Evolutionary conservation across 176 grass and related monocot genomes (phyloP), one percentile per base, ranked within the genome.

Genomic region (Juncus effusus): DNA sequence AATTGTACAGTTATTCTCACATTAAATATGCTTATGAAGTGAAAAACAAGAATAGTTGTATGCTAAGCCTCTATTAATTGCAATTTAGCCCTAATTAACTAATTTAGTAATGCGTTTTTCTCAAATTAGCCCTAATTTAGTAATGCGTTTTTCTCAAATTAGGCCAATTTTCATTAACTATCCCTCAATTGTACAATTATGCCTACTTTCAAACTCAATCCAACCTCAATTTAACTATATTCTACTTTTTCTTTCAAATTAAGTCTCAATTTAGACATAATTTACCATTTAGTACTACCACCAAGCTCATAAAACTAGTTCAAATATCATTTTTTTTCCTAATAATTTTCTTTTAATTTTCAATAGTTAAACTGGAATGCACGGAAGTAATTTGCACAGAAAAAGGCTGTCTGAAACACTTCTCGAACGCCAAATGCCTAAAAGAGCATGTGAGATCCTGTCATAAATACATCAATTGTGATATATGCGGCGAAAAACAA

Each of bases 41-140:
- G 1, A 77, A 72, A 90, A 83, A 70, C 87, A 90, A 0, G 82
- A 90, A 41, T 55, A 90, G 51, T 90, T 79, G 42, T 82, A 90
- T 77, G 87, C 82, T 90, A 64, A 79, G 81, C 64, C n/a, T 44
- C 63, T 73, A 16, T 13, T 10, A 6, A 40, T 2, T 15, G 9
- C 39, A 47, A 10, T 45, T 47, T 49, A 54, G 38, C 50, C 51
- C 39, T 6, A 51, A 47, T 47, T 47, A 47, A 6, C 36, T 63
- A 40, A 63, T 40, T 40, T 41, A 12, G 19, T 40, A 10, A 10
- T 16, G 4, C 5, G 58, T 36, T 19, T 38, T 10, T 60, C 58
- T 60, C 3, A 60, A 60, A 11, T 36, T 10, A 59, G 11, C 4
- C n/a, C 16, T 60, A 19, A 60, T 40, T 40, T 63, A 28, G 13